Evolutionary conservation across 179 eudicot species (phyloP).

Genomic region (Spinacia oleracea): DNA sequence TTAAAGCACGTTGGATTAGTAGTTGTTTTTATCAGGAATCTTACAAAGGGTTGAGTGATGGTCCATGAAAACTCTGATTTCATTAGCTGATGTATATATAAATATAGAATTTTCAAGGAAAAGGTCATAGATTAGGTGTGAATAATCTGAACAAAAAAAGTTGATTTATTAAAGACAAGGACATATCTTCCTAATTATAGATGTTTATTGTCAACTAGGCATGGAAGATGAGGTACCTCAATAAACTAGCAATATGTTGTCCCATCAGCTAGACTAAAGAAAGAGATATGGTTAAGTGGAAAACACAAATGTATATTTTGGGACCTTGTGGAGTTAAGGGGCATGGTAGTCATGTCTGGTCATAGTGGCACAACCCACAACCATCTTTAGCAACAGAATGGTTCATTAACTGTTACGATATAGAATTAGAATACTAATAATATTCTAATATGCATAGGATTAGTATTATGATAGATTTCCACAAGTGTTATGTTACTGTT

Average conservation of each 20-base stretch:
- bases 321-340: neutral
- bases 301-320: neutral
- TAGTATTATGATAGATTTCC: too few species aligned
- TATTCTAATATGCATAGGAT: too few species aligned
- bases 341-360: too few species aligned
- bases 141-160: conserved; percentile 9
- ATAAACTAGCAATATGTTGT: conserved; percentile 21
- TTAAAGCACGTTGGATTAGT: conserved; percentile 16
- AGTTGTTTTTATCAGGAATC: conserved; percentile 22
- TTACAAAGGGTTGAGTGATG: conserved; percentile 14
- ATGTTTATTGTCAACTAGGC: conserved; percentile 25
- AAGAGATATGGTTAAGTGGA: neutral
- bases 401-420: too few species aligned
- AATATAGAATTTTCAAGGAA: conserved; percentile 14
- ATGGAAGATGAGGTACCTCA: conserved; percentile 27
- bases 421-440: too few species aligned
- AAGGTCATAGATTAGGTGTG: conserved; percentile 28
- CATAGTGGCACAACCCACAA: neutral
- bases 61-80: conserved; percentile 29
- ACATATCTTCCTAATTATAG: neutral
- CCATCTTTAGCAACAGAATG: too few species aligned
- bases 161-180: conserved; percentile 25
- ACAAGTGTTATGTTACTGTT: too few species aligned
- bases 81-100: conserved; percentile 19
- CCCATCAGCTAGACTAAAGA: neutral